These are phyloP conservation scores for Hypoxylon sp. DNA, from an alignment of 2,329 filamentous ascomycete species.

Conservation along the genomic window DNA sequence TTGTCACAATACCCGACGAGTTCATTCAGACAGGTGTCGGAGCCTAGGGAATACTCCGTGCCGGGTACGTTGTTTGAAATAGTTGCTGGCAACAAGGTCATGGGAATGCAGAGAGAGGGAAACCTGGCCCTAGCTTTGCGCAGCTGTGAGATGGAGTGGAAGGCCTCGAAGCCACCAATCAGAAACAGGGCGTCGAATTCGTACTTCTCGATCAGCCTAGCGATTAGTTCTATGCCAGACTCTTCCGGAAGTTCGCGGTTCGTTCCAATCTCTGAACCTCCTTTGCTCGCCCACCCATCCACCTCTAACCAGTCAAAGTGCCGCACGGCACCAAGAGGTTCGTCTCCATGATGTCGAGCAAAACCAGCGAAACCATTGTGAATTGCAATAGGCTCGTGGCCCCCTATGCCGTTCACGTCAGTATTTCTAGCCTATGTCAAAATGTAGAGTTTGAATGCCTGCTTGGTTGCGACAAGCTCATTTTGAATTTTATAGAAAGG, in stretches of 20 bases:
- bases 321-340: constrained; percentile 85
- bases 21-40: constrained; percentile 96
- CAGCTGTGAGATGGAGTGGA: constrained; percentile 90
- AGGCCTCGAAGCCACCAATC: constrained; percentile 96
- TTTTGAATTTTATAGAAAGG: neutral
- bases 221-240: constrained; percentile 84
- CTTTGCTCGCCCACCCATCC: constrained; percentile 94
- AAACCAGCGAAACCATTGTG: constrained; percentile 98
- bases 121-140: constrained; percentile 84
- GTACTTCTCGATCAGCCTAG: constrained; percentile 86
- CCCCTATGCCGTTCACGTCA: constrained; percentile 55
- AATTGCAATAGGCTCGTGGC: constrained; percentile 93
- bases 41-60: constrained; percentile 96
- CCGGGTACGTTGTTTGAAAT: constrained; percentile 99
- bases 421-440: neutral
- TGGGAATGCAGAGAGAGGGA: constrained; percentile 90
- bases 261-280: constrained; percentile 97
- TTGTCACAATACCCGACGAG: constrained; percentile 96
- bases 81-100: constrained; percentile 92
- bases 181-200: constrained; percentile 93
- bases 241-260: constrained; percentile 93
- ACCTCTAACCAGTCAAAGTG: constrained; percentile 94
- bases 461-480: neutral
- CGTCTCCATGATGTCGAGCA: constrained; percentile 88
- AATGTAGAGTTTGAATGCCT: neutral